These are phyloP conservation scores for Arthrobotrys megalospora DNA, from an alignment of 2,329 filamentous ascomycete genomes.

Conservation along the genomic window DNA sequence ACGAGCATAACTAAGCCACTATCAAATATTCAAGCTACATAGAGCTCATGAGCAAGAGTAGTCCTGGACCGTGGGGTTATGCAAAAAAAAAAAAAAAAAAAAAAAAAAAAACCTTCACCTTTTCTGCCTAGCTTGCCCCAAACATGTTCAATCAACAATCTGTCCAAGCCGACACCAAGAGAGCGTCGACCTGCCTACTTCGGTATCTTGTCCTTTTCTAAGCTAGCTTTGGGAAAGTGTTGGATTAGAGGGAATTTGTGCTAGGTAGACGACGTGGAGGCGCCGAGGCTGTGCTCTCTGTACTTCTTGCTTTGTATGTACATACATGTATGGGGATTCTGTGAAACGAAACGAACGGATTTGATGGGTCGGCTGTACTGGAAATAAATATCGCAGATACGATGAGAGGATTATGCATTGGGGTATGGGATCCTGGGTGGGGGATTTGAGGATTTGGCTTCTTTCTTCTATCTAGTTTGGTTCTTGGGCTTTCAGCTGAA, in stretches of 20 bases:
- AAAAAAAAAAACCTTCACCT: neutral
- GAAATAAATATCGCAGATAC: neutral
- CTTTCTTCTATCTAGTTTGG: neutral
- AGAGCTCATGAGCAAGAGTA: neutral
- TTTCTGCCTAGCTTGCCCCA: slow-evolving; percentile 17
- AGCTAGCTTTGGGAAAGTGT: neutral
- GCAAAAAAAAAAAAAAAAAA: neutral
- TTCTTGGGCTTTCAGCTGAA: neutral
- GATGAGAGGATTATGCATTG: neutral
- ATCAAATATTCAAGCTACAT: neutral
- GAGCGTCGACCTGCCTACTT: slow-evolving; percentile 12
- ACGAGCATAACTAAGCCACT: neutral
- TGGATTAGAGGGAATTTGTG: slow-evolving; percentile 13
- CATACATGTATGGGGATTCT: neutral
- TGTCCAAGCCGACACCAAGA: slow-evolving; percentile 26
- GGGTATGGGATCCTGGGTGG: slow-evolving; percentile 6
- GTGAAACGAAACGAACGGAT: slow-evolving; percentile 6
- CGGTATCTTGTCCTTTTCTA: slow-evolving; percentile 9
- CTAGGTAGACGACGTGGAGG: slow-evolving; percentile 1
- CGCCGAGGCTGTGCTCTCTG: neutral
- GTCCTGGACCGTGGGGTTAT: neutral
- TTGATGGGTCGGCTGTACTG: neutral
- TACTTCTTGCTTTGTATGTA: neutral
- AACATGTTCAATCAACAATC: neutral
- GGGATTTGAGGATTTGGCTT: neutral